Evolutionary conservation across 805 yeast species (phyloP), one percentile per base, ranked within the genome.

Genomic region (Candida loeiensis): DNA sequence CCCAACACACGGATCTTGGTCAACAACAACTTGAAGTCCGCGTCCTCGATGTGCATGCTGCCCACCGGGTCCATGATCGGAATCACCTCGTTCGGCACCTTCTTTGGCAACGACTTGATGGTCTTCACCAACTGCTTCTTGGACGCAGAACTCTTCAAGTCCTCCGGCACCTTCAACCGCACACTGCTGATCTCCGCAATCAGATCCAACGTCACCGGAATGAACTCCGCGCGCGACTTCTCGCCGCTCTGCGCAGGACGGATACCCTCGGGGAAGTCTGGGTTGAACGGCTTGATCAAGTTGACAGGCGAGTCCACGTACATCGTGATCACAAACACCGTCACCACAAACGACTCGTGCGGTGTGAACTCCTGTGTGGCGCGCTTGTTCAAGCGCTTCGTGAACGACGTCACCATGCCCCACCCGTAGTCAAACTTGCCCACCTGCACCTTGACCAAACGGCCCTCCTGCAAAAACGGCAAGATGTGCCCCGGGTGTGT

Each of bases 11-110:
- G 90, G 45, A 87, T 79, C 57, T 93, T 91, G 50, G 80, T 77
- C 43, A 85, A 56, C 37, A 95, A 66, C 37, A 74, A 71, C 53
- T 72, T 68, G 69, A 95, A 93, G 14, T 85, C 86, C 4, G 75
- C 76, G 56, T 87, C 96, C 34, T 79, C 83, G 51, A 93, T 91
- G 56, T 89, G 86, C 99, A 93, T 93, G 57, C 85, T 87, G 45
- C 80, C 82, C 27, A 93, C 70, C 4, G 99, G 98, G 61, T 93
- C 96, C 61, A 93, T 73, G 33, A 80, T 57, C n/a, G 98, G 96
- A 25, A 93, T 71, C 21, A 34, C 26, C 1, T 96, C 96, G 57
- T 87, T 93, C 8, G 95, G 89, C 55, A 89, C 82, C 63, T 95
- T 79, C 50, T 82, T 78, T 24, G 79, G 76, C 45, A 89, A 88